Evolutionary conservation across 2,329 filamentous ascomycete genomes (phyloP).

Genomic region (Clonostachys sp.): DNA sequence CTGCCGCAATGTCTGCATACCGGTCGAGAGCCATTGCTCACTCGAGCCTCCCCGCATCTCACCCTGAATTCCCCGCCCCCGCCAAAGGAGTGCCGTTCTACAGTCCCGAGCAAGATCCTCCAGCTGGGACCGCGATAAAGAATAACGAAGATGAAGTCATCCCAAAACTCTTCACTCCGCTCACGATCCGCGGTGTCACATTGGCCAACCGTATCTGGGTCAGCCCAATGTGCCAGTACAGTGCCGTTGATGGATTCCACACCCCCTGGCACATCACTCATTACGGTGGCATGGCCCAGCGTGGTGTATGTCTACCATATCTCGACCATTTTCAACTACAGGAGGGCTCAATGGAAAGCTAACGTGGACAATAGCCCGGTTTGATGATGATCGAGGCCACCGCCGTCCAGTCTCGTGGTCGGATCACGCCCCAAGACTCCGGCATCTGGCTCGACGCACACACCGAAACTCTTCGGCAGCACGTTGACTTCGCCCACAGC

Average conservation of each 20-base stretch:
- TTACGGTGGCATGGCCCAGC: conserved; percentile 63
- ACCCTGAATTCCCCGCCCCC: not conserved
- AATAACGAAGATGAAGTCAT: conserved; percentile 36
- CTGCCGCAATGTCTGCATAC: too few relatives aligned
- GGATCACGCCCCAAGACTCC: conserved; percentile 56
- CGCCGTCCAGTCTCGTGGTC: conserved; percentile 2
- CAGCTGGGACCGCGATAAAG: conserved; percentile 28
- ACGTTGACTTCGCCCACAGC: conserved; percentile 63
- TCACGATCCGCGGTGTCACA: conserved; percentile 32
- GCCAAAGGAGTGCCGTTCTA: conserved; percentile 29
- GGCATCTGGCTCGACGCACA: conserved; percentile 72
- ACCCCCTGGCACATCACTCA: conserved; percentile 68
- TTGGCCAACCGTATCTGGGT: conserved; percentile 36
- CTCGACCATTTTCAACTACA: not conserved
- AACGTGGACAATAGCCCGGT: conserved; percentile 2
- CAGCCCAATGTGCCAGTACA: conserved; percentile 38
- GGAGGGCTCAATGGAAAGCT: conserved; percentile 9
- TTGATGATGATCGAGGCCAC: conserved; percentile 3
- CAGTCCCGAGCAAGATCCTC: conserved; percentile 35
- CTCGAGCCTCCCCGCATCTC: too few relatives aligned
- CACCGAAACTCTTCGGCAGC: conserved; percentile 50
- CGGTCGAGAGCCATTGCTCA: too few relatives aligned
- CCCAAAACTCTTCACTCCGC: conserved; percentile 38
- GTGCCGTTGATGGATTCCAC: conserved; percentile 47
- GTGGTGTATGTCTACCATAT: conserved; percentile 37